Evolutionary conservation across 306 rosid species (phyloP), one percentile per base, ranked within the genome.

Genomic region (Argentina anserina): DNA sequence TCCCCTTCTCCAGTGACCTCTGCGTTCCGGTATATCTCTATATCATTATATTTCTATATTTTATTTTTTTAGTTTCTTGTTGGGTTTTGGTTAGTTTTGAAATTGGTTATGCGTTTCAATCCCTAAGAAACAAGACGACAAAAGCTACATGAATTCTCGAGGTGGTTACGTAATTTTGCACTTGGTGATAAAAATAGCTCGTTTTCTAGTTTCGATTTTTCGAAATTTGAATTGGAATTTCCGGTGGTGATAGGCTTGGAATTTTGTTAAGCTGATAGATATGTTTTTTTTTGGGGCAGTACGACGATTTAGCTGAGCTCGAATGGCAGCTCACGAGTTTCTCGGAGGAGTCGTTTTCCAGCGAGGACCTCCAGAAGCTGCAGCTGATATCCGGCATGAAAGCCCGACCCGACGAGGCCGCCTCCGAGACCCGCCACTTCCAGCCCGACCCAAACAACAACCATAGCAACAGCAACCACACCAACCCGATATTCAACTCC

Each of bases 261-360:
- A 18, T 17, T 28, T n/a, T 43, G 11, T 43, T 49, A 1, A 1
- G 9, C 42, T 39, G 42, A 7, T 26, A 4, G 7, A 23, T 25
- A 5, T 40, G 0, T 7, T 33, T 52, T 6, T 20, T 3, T 8
- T 28, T 29, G 62, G 60, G n/a, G 58, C 87, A 92, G 98, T 87
- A 81, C 64, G 97, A 94, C 71, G 97, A 91, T 47, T 67, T 88
- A 60, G 97, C 96, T 18, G 97, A 89, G 79, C 86, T 94, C 62
- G 99, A 94, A 81, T 94, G 97, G 98, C 67, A 62, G 67, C 77
- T 94, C 10, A 88, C 97, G 0, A 94, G 88, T 83, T 81, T 91
- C 46, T 90, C 71, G 23, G 99, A 94, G 75, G 99, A 94, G 34
- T 89, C 97, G 7, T 89, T 94, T 63, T 89, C 99, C 15, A 85